Percentiles rank a stretch among this genome's conserved stretches.
These are phyloP conservation scores for Urochloa ruziziensis DNA, from an alignment of 176 grass and related monocot genomes.

Conservation along the genomic window DNA sequence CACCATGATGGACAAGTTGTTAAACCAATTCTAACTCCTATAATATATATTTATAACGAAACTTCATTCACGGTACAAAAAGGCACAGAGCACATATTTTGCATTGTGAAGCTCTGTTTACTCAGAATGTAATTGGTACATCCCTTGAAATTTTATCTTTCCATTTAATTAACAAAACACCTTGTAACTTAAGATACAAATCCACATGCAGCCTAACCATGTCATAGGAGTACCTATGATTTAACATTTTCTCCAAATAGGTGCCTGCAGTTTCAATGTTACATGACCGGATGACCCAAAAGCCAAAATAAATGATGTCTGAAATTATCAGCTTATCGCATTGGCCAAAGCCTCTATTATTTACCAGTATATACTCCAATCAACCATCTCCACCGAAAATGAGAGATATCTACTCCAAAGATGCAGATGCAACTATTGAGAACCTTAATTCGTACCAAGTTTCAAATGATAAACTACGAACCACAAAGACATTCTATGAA, in stretches of 20 bases:
- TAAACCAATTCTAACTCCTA: conserved; percentile 7
- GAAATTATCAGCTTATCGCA: not conserved
- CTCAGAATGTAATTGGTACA: not conserved
- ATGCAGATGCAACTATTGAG: not conserved
- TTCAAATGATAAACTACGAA: not conserved
- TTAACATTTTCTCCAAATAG: not conserved
- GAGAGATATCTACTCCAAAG: not conserved
- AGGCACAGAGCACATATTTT: not conserved
- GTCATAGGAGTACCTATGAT: not conserved
- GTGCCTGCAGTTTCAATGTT: not conserved
- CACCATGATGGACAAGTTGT: no score
- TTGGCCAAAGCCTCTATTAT: not conserved
- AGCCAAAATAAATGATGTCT: not conserved
- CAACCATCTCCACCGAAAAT: not conserved
- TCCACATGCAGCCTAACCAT: not conserved
- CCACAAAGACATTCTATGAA: not conserved
- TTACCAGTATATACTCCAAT: not conserved
- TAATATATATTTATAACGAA: not conserved
- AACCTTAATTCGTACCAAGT: not conserved
- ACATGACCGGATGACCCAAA: not conserved
- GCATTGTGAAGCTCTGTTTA: not conserved
- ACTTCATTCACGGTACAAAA: not conserved
- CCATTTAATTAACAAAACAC: not conserved
- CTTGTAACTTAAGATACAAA: not conserved
- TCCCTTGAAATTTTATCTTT: not conserved